phyloP scores from a whole-genome alignment of 805 yeast species.

The Cyberlindnera maclurae region DNA sequence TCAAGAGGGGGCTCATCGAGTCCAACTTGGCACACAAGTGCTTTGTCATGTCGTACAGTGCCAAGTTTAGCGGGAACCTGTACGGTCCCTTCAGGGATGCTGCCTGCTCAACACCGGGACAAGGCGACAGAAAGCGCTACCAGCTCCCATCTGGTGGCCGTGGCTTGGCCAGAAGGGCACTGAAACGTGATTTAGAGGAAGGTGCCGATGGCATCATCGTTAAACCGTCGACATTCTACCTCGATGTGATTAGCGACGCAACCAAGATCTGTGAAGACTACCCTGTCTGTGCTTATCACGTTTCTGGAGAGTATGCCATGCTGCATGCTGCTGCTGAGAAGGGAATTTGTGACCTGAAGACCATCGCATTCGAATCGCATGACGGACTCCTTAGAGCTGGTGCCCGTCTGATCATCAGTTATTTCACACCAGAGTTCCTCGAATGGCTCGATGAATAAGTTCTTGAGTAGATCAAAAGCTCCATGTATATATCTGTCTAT shows the following conservation, averaged over 20 bases:
- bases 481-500: slow-evolving; percentile 2
- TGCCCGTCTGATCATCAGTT: slow-evolving; percentile 83
- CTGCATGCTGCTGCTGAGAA: slow-evolving; percentile 96
- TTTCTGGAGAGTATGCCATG: slow-evolving; percentile 97
- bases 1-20: slow-evolving; percentile 75
- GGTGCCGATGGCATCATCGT: slow-evolving; percentile 96
- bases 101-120: slow-evolving; percentile 83
- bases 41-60: slow-evolving; percentile 88
- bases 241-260: slow-evolving; percentile 88
- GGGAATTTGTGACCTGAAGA: slow-evolving; percentile 80
- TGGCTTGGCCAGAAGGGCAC: slow-evolving; percentile 90
- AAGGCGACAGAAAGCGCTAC: slow-evolving; percentile 88
- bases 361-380: slow-evolving; percentile 76
- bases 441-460: slow-evolving; percentile 66
- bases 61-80: slow-evolving; percentile 83
- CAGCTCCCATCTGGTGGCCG: slow-evolving; percentile 91
- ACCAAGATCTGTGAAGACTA: slow-evolving; percentile 71
- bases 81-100: slow-evolving; percentile 99
- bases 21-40: slow-evolving; percentile 82
- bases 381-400: slow-evolving; percentile 93
- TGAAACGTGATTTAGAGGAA: slow-evolving; percentile 76
- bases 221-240: slow-evolving; percentile 92
- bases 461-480: neutral
- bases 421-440: slow-evolving; percentile 91
- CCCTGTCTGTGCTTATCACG: slow-evolving; percentile 94